Evolutionary conservation across 148 eudicot genomes (phyloP), one percentile per base, ranked within the genome.

Genomic region (Arctostaphylos glauca): DNA sequence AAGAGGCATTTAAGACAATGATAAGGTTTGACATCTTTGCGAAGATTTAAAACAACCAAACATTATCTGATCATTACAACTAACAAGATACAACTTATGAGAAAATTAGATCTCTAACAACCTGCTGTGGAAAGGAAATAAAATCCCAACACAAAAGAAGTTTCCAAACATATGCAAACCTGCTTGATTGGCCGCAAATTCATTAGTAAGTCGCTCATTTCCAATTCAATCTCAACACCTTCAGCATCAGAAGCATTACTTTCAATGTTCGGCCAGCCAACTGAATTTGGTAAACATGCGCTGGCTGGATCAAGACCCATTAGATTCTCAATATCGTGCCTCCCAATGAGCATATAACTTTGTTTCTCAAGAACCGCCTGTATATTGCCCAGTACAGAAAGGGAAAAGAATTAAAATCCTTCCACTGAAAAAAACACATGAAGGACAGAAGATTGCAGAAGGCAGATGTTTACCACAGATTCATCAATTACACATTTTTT

Each of bases 321-420:
- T 85, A 97, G 90, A 85, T 87, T 94, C 50, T 97, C 99, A 67
- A 94, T 85, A 86, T 97, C 99, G 83, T 97, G 97, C 86, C 99
- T 94, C 68, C 99, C 98, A 62, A 97, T 93, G 75, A 97, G 91
- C 99, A 97, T 97, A 90, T 97, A 97, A 89, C 98, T 92, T 86
- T 90, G 97, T 88, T 96, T 97, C 90, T 94, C 99, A 86, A 97
- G 98, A 88, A 97, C 99, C 62, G 99, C 97, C 99, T 96, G 94
- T 84, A 84, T 59, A 73, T 80, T 70, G 77, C 25, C 77, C 41
- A 46, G 73, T 13, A 31, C 38, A 59, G 10, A 56, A 54, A 85
- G 43, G 18, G 53, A 2, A 71, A 38, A 46, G 56, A 19, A 2
- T 44, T 7, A 66, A 60, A 59, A 59, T 66, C 18, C 31, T 66